A percentile compares a stretch with the other conserved stretches of the same genome.
phyloP scores from a whole-genome alignment of 1,139 yeast genomes.

The Blastobotrys petasosporus region DNA sequence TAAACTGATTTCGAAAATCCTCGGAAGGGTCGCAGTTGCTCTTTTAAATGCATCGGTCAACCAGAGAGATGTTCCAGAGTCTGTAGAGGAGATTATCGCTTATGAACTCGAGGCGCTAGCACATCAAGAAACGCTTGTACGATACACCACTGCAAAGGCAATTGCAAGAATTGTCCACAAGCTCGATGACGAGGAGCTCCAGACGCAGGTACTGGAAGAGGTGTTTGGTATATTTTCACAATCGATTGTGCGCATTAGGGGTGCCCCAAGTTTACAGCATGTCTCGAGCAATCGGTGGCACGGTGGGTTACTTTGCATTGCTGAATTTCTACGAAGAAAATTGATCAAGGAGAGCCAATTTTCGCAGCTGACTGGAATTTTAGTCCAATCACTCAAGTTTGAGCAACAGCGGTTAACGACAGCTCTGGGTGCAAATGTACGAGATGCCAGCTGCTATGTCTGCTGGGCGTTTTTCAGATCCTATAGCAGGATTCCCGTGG shows the following conservation, averaged over 20 bases:
- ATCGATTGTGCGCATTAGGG: constrained; percentile 14
- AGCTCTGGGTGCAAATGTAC: constrained; percentile 58
- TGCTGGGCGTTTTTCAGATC: constrained; percentile 57
- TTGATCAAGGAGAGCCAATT: constrained; percentile 22
- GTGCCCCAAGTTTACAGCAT: constrained; percentile 16
- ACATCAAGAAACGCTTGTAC: constrained; percentile 37
- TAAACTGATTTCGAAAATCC: constrained; percentile 32
- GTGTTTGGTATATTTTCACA: constrained; percentile 30
- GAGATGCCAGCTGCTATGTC: constrained; percentile 82
- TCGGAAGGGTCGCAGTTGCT: constrained; percentile 34
- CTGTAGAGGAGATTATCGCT: constrained; percentile 41
- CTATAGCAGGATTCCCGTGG: constrained; percentile 31
- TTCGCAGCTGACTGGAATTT: constrained; percentile 29
- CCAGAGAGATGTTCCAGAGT: constrained; percentile 18
- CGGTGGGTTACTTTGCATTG: constrained; percentile 41
- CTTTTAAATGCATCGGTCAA: constrained; percentile 11
- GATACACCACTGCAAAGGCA: constrained; percentile 44
- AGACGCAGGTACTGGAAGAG: constrained; percentile 33
- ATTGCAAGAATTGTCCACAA: constrained; percentile 36
- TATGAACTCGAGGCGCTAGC: constrained; percentile 31
- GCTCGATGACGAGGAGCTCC: constrained; percentile 28
- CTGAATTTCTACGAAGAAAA: constrained; percentile 39
- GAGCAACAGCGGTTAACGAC: constrained; percentile 47
- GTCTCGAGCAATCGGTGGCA: constrained; percentile 39
- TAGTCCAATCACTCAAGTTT: constrained; percentile 44